Evolutionary conservation across 2,329 filamentous ascomycete genomes (phyloP).

Genomic region (Leptographium lundbergii): DNA sequence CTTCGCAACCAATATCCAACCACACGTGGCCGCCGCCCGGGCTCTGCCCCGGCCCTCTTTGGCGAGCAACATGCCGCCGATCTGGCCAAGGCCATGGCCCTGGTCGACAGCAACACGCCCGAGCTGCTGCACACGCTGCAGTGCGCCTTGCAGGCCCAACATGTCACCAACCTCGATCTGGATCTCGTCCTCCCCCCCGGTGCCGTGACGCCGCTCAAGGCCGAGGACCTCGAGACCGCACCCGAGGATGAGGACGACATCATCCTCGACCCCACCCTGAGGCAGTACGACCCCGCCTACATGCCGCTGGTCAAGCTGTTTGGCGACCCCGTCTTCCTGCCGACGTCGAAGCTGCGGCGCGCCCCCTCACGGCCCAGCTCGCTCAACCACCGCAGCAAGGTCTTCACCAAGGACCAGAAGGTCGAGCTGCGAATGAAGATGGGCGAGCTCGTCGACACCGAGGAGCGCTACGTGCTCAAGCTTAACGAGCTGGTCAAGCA

Average conservation of each 20-base stretch:
- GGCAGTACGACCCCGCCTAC: conserved; percentile 61
- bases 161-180: conserved; percentile 72
- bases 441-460: conserved; percentile 81
- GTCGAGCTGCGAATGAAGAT: conserved; percentile 77
- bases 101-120: conserved; percentile 60
- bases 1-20: conserved; percentile 47
- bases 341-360: conserved; percentile 70
- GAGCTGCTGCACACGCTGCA: conserved; percentile 64
- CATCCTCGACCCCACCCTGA: conserved; percentile 47
- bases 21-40: conserved; percentile 43
- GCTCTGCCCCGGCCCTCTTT: conserved; percentile 60
- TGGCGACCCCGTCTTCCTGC: conserved; percentile 75
- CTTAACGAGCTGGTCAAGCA: conserved; percentile 70
- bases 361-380: conserved; percentile 79
- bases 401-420: conserved; percentile 72
- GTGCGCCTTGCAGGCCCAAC: conserved; percentile 66
- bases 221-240: conserved; percentile 46
- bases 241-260: conserved; percentile 49
- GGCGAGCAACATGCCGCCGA: conserved; percentile 88
- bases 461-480: conserved; percentile 86
- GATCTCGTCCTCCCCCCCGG: conserved; percentile 76
- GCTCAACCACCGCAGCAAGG: conserved; percentile 56
- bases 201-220: conserved; percentile 53
- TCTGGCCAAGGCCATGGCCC: conserved; percentile 71
- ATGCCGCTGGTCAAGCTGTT: conserved; percentile 64